These are phyloP conservation scores for Ophiostoma piceae DNA, from an alignment of 2,329 filamentous ascomycete genomes.

Conservation along the genomic window DNA sequence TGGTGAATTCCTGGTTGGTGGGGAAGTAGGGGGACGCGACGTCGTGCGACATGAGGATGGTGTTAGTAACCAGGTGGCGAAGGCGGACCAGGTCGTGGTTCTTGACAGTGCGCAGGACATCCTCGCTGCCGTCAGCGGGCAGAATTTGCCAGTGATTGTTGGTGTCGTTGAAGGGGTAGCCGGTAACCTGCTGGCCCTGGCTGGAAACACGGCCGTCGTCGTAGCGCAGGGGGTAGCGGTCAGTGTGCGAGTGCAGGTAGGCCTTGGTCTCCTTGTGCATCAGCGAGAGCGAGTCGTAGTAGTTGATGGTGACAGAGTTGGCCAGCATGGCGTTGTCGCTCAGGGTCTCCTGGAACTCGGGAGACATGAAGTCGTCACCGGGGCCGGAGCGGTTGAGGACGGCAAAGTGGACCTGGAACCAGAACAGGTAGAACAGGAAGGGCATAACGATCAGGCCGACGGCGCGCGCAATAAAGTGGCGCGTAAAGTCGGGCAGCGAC, in stretches of 20 bases:
- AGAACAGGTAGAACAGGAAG: slow-evolving; percentile 98
- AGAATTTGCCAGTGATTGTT: slow-evolving; percentile 98
- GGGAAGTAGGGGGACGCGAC: slow-evolving; percentile 94
- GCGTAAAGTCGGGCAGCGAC: slow-evolving; percentile 69
- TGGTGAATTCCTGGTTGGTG: slow-evolving; percentile 98
- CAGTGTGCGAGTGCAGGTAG: slow-evolving; percentile 88
- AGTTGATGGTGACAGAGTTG: slow-evolving; percentile 79
- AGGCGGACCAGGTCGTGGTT: slow-evolving; percentile 84
- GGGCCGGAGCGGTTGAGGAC: slow-evolving; percentile 84
- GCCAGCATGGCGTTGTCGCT: slow-evolving; percentile 91
- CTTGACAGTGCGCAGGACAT: slow-evolving; percentile 59
- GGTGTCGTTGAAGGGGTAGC: slow-evolving; percentile 96
- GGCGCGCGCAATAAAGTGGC: slow-evolving; percentile 85
- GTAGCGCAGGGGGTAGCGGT: slow-evolving; percentile 86
- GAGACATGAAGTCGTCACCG: slow-evolving; percentile 97
- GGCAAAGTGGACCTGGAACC: slow-evolving; percentile 99
- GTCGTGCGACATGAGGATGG: slow-evolving; percentile 84
- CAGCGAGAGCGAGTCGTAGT: slow-evolving; percentile 81
- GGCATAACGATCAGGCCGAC: slow-evolving; percentile 83
- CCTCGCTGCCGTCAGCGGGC: slow-evolving; percentile 49
- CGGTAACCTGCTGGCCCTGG: slow-evolving; percentile 96
- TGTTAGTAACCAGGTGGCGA: slow-evolving; percentile 79
- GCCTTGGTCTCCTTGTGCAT: slow-evolving; percentile 97
- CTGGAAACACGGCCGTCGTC: slow-evolving; percentile 96
- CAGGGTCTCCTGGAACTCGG: slow-evolving; percentile 94